Evolutionary conservation across 352 stramenopile species (phyloP), one percentile per base, ranked within the genome.

Genomic region (Phytopythium oedochilum): DNA sequence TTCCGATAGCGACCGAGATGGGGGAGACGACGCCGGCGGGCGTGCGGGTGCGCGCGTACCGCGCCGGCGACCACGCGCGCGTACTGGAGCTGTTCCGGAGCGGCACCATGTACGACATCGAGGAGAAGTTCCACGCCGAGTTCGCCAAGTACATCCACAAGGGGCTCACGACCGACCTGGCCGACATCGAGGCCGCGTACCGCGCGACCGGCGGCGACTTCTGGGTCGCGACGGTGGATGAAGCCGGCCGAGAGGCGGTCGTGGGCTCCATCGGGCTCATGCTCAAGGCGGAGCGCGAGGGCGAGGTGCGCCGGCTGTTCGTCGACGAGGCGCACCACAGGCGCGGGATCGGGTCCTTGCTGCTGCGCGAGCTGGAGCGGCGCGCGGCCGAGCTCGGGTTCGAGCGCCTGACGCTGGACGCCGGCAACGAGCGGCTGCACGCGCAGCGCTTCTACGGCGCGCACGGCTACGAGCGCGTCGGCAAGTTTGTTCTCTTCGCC

Each of bases 311-410:
- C 0, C 64, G 61, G 20, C 40, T 72, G 32, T 66, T 66, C 38
- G 64, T 71, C 29, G 64, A 71, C 35, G 50, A 50, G n/a, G 57
- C 38, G 17, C 61, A 44, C 42, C 60, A 71, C n/a, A 52, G 64
- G 32, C 50, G 66, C 36, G 60, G 53, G 14, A 48, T 68, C 26
- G 64, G 47, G 8, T 53, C 47, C 25, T 66, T 63, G 38, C 53
- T 71, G 26, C 60, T 71, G 36, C n/a, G 5, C 18, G 6, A 63
- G 26, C 43, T 66, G 36, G 64, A 71, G 40, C 3, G 7, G n/a
- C 60, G 64, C 44, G 45, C 60, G 4, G 57, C 59, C 23, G 2
- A 48, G 25, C n/a, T 60, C 11, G 57, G 60, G 8, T 48, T 66
- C 40, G 3, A 59, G 23, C 35, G 42, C 15, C 51, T 72, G 36